Evolutionary conservation across 2,329 filamentous ascomycete genomes (phyloP), one percentile per base, ranked within the genome.

Genomic region (Penicillium carneum): DNA sequence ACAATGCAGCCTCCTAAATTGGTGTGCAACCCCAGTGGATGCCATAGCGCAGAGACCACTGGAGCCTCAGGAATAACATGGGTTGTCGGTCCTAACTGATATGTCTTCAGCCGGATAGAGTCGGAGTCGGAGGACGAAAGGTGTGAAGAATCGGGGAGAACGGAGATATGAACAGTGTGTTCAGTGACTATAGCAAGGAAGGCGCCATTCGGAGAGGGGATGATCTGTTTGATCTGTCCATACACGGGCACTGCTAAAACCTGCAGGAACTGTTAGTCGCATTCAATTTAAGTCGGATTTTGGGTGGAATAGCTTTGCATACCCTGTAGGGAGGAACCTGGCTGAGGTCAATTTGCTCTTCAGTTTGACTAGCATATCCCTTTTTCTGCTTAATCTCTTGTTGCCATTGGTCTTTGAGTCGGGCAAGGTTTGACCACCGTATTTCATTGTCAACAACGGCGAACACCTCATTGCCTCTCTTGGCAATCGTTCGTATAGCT

Each of bases 11-110:
- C 88, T 34, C 91, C 91, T 63, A 90, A 87, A 49, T 76, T 77
- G 56, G 74, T 77, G 57, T 79, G 73, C 11, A 94, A 88, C 1
- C 93, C 93, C 0, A 98, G 82, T 0, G 95, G 95, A 79, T 99
- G 95, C 94, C 95, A 99, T 60, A 97, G 71, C 4, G 89, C 90
- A 1, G 92, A 92, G 23, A 89, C 88, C 59, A 99, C 84, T 1
- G 91, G 87, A 8, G 92, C 87, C 67, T 93, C 89, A 48, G 94
- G 92, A 51, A 93, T 89, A 50, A 97, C 92, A 77, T 98, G 94
- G 3, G 90, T 93, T 2, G 92, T 96, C 33, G 93, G 93, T 1
- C 94, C 94, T n/a, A 98, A 84, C 20, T 94, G 94, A 79, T 92
- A 96, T 55, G 92, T 92, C 76, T 92, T 96, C 33, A 93, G 84